phyloP scores from a whole-genome alignment of 2,329 filamentous ascomycete genomes.

The Fusarium sp. region DNA sequence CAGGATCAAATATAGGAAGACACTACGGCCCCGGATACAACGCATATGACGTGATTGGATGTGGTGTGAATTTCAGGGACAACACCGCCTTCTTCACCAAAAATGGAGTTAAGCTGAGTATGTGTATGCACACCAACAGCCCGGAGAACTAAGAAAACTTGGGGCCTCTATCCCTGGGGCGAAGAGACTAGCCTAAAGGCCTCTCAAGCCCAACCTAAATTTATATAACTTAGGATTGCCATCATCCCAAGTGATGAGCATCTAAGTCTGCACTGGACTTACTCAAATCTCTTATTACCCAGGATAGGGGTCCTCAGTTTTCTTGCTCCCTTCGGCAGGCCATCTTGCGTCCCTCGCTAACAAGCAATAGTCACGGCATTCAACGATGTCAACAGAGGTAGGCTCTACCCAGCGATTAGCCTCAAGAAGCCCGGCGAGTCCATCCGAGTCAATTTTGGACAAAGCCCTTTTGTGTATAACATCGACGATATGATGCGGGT shows the following conservation, averaged over 20 bases:
- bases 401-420: constrained; percentile 74
- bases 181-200: not conserved
- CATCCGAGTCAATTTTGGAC: constrained; percentile 72
- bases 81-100: constrained; percentile 75
- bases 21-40: constrained; percentile 66
- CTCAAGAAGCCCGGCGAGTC: constrained; percentile 72
- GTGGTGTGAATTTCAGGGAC: constrained; percentile 72
- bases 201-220: not conserved
- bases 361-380: constrained; percentile 68
- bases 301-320: not conserved
- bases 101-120: constrained; percentile 68
- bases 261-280: too few species aligned
- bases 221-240: not conserved
- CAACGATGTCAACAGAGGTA: constrained; percentile 68
- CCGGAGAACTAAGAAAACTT: not conserved
- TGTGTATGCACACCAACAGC: constrained; percentile 35
- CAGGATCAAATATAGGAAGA: constrained; percentile 65
- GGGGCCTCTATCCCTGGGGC: not conserved
- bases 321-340: not conserved
- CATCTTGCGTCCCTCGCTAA: constrained; percentile 36
- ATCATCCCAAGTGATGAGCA: not conserved
- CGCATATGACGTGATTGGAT: constrained; percentile 68
- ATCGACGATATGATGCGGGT: constrained; percentile 88
- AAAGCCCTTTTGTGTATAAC: constrained; percentile 85
- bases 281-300: not conserved